Percentiles rank a stretch among this genome's conserved stretches.
Evolutionary conservation across 306 rosid species (phyloP).

Genomic region (Medicago truncatula): MtrunA17r5.0-ANR NC_053044.1:41565001-41565500

Average conservation of each 20-base stretch:
- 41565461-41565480: background rate
- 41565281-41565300: constrained; percentile 2
- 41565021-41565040: constrained; percentile 3
- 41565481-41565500: constrained; percentile 24
- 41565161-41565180: constrained; percentile 76
- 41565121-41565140: constrained; percentile 66
- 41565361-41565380: constrained; percentile 63
- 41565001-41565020: background rate
- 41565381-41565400: constrained; percentile 27
- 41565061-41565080: constrained; percentile 67
- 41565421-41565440: constrained; percentile 15
- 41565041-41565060: constrained; percentile 57
- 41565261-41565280: constrained; percentile 16
- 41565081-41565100: constrained; percentile 43
- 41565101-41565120: background rate
- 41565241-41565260: constrained; percentile 18
- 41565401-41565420: constrained; percentile 18
- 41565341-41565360: constrained; percentile 71
- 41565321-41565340: constrained; percentile 83
- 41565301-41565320: constrained; percentile 88
- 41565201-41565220: constrained; percentile 84
- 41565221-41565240: constrained; percentile 38
- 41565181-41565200: constrained; percentile 95
- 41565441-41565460: background rate
- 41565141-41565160: constrained; percentile 68